Evolutionary conservation across 1,139 yeast species (phyloP).

Genomic region (Ogataea hybrid): DNA sequence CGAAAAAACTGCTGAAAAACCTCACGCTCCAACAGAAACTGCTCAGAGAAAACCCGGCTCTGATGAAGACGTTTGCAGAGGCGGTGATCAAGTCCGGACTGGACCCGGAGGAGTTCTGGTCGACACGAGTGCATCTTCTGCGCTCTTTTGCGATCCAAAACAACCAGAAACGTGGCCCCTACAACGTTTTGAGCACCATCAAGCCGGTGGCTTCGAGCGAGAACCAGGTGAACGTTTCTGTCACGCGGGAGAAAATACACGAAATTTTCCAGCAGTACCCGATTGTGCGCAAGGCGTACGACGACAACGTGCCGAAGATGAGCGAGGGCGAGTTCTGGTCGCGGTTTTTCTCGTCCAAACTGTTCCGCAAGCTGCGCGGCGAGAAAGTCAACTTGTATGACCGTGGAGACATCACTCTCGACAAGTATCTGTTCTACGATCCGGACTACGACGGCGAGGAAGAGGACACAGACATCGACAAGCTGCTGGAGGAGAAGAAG

Average conservation of each 20-base stretch:
- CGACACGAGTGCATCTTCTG: slow-evolving; percentile 71
- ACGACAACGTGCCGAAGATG: slow-evolving; percentile 85
- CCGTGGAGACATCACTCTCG: slow-evolving; percentile 81
- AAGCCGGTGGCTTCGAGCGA: slow-evolving; percentile 91
- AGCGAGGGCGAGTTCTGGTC: slow-evolving; percentile 96
- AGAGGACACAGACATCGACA: slow-evolving; percentile 31
- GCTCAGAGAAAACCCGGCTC: slow-evolving; percentile 63
- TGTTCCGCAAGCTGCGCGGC: slow-evolving; percentile 86
- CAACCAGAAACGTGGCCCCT: slow-evolving; percentile 88
- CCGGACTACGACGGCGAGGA: slow-evolving; percentile 46
- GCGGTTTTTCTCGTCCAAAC: slow-evolving; percentile 86
- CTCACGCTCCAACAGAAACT: slow-evolving; percentile 76
- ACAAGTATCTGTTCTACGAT: slow-evolving; percentile 71
- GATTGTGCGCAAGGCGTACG: slow-evolving; percentile 83
- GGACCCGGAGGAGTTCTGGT: slow-evolving; percentile 86
- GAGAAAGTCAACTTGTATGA: slow-evolving; percentile 75
- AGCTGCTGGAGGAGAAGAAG: slow-evolving; percentile 25
- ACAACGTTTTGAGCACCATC: slow-evolving; percentile 89
- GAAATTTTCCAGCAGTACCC: slow-evolving; percentile 95
- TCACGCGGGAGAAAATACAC: slow-evolving; percentile 84
- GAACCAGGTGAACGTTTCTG: slow-evolving; percentile 86
- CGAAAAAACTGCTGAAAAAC: slow-evolving; percentile 57
- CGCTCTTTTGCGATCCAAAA: slow-evolving; percentile 83
- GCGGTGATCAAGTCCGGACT: slow-evolving; percentile 80
- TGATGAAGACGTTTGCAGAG: slow-evolving; percentile 79